A percentile compares a stretch with the other conserved stretches of the same genome.
Conservation (phyloP, 2,329 filamentous ascomycete species). For the Colletotrichum gigasporum region DNA sequence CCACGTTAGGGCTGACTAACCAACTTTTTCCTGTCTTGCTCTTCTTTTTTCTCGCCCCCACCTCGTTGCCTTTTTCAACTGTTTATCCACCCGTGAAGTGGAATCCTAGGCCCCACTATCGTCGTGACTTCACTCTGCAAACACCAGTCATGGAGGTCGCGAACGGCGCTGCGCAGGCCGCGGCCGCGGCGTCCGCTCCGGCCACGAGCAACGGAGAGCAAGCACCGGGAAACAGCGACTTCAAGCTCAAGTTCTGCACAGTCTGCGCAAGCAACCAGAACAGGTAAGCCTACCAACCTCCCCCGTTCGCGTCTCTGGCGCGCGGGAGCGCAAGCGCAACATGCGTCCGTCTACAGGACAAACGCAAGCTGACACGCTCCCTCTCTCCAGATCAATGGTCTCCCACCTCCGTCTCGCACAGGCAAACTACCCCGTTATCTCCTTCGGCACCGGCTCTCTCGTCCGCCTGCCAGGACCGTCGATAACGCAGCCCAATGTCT, state of each 20-base stretch:
- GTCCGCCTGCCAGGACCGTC: slow-evolving; percentile 92
- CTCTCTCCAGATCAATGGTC: slow-evolving; percentile 86
- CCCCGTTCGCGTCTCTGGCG: not conserved
- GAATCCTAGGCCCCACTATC: slow-evolving; percentile 13
- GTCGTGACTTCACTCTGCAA: not conserved
- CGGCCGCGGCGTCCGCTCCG: slow-evolving; percentile 38
- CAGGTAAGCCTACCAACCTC: slow-evolving; percentile 69
- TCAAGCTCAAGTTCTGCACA: slow-evolving; percentile 95
- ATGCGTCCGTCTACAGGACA: no score
- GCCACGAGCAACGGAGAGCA: slow-evolving; percentile 55
- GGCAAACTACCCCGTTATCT: slow-evolving; percentile 93
- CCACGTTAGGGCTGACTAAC: not conserved
- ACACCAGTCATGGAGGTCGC: slow-evolving; percentile 48
- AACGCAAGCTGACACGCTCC: not conserved
- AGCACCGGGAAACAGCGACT: slow-evolving; percentile 58
- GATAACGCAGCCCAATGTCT: slow-evolving; percentile 94
- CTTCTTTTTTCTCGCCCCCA: not conserved
- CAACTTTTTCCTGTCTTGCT: not conserved
- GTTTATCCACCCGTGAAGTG: slow-evolving; percentile 9
- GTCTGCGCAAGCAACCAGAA: slow-evolving; percentile 99
- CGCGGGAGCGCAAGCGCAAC: no score
- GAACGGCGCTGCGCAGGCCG: slow-evolving; percentile 45
- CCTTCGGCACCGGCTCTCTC: slow-evolving; percentile 94
- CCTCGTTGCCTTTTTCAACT: not conserved
- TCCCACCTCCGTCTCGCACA: slow-evolving; percentile 92